phyloP scores from a whole-genome alignment of 75 land plant genomes.

The Gnetum montanum region DNA sequence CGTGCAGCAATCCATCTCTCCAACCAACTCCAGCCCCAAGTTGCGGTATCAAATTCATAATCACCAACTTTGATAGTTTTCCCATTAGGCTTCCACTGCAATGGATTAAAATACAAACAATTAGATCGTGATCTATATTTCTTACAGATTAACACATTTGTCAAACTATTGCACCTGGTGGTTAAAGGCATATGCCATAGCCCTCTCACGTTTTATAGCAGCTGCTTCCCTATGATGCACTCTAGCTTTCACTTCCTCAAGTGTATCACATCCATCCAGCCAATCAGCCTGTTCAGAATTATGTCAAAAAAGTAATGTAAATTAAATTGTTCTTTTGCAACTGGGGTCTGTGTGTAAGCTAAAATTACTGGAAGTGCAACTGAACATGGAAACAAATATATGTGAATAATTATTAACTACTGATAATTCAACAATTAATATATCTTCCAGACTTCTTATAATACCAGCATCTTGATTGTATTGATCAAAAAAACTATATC shows the following conservation, averaged over 20 bases:
- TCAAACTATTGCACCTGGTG: slow-evolving; percentile 51
- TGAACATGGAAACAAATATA: no score
- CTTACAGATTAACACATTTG: neutral
- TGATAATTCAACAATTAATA: no score
- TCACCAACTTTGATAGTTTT: slow-evolving; percentile 14
- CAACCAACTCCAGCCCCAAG: slow-evolving; percentile 98
- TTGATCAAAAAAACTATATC: no score
- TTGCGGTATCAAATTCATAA: slow-evolving; percentile 33
- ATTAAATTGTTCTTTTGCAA: no score
- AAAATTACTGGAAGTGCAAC: no score
- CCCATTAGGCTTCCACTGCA: slow-evolving; percentile 76
- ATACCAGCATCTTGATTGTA: no score
- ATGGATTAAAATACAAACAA: no score
- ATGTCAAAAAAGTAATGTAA: neutral
- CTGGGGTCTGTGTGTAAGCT: no score
- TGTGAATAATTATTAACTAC: no score
- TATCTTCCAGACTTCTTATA: no score
- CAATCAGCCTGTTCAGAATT: slow-evolving; percentile 79
- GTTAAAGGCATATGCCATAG: slow-evolving; percentile 85
- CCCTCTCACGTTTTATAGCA: slow-evolving; percentile 73
- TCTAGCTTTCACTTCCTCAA: slow-evolving; percentile 59
- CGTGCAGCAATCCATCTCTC: slow-evolving; percentile 88
- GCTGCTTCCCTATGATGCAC: slow-evolving; percentile 85
- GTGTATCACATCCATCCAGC: slow-evolving; percentile 60
- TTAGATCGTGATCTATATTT: neutral